Evolutionary conservation across 169 alveolate genomes (phyloP).

Genomic region (Sarcocystis neurona): DNA sequence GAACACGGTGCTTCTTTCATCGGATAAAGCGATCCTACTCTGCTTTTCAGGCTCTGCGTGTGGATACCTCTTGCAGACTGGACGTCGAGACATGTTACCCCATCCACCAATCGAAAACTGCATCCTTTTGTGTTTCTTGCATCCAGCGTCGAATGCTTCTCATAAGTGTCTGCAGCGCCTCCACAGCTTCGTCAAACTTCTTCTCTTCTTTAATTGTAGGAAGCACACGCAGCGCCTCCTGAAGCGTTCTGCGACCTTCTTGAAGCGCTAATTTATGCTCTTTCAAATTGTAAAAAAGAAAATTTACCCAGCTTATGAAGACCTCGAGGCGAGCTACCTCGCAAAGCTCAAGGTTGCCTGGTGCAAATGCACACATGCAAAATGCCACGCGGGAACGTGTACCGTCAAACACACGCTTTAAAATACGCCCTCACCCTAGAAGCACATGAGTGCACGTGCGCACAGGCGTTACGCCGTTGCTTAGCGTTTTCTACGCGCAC

Average conservation of each 20-base stretch:
- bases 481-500: no score
- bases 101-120: slow-evolving; percentile 24
- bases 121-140: slow-evolving; percentile 25
- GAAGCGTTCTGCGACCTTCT: background rate
- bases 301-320: slow-evolving; percentile 19
- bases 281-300: slow-evolving; percentile 12
- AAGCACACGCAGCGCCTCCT: background rate
- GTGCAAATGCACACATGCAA: background rate
- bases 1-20: background rate
- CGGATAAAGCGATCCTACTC: background rate
- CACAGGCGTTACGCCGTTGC: no score
- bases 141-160: slow-evolving; percentile 14
- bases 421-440: no score
- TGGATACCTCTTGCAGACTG: no score
- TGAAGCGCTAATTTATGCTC: background rate
- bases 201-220: background rate
- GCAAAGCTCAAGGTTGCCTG: background rate
- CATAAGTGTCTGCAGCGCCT: slow-evolving; percentile 14
- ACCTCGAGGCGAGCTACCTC: background rate
- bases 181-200: background rate
- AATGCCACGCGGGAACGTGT: background rate
- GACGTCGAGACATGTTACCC: no score
- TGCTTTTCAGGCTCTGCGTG: background rate
- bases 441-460: no score
- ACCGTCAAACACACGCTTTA: no score